Percentiles rank a stretch among this genome's conserved stretches.
These are phyloP conservation scores for Tothia fuscella DNA, from an alignment of 2,329 filamentous ascomycete species.

Conservation along the genomic window DNA sequence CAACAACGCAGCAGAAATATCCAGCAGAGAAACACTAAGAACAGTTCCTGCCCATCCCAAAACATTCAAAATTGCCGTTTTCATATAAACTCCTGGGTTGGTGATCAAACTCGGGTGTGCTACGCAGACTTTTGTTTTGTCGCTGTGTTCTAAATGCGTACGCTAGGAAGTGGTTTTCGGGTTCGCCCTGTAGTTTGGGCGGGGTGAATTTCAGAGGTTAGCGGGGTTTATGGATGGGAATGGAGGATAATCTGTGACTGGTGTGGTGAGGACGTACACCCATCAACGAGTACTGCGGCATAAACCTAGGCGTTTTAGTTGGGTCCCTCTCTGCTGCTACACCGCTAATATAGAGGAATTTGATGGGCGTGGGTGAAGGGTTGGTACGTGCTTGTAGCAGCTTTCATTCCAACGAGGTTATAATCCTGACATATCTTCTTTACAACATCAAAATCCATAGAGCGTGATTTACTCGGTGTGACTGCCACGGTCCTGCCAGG, in stretches of 20 bases:
- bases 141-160: conserved; percentile 29
- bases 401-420: conserved; percentile 25
- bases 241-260: background rate
- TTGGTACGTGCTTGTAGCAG: conserved; percentile 20
- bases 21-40: conserved; percentile 24
- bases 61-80: conserved; percentile 14
- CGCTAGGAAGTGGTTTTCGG: conserved; percentile 32
- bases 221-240: background rate
- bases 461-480: conserved; percentile 25
- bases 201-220: conserved; percentile 3
- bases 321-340: conserved; percentile 32
- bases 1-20: conserved; percentile 33
- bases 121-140: conserved; percentile 27
- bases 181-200: no score
- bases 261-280: conserved; percentile 27
- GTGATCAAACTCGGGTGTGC: conserved; percentile 35
- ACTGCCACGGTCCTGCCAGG: conserved; percentile 31
- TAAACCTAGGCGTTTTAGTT: conserved; percentile 28
- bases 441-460: conserved; percentile 25
- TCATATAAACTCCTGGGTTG: conserved; percentile 17
- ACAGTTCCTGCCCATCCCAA: conserved; percentile 17
- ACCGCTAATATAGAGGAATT: conserved; percentile 41
- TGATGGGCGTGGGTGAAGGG: conserved; percentile 26
- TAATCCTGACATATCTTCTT: conserved; percentile 31
- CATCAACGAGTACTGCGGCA: conserved; percentile 33